Base-by-base conservation (phyloP, 768 basidiomycete genomes). In the Daedaleopsis nitida region DNA sequence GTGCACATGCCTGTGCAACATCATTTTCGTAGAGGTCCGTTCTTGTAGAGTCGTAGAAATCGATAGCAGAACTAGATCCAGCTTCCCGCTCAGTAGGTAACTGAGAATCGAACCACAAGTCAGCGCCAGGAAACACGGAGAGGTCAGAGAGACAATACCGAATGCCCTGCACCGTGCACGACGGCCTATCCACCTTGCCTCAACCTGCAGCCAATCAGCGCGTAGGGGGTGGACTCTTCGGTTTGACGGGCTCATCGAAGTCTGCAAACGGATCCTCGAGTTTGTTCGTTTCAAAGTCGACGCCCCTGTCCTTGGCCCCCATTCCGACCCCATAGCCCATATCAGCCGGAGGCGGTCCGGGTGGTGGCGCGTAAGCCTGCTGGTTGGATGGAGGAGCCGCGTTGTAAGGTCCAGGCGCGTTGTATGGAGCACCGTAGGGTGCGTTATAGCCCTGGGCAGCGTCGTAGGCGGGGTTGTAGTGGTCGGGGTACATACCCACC, bases 381-480 rank as follows among this genome's bases (percentile, higher is more conserved):
- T 58, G 59, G 65, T 51, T 27, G 11, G 17, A 12, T 3, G 39
- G 5, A n/a, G 13, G 23, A 19, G 69, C 42, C 49, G 70, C 52
- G 53, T 49, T 49, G 59, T 43, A 37, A 52, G 38, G 51, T 12
- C 13, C 39, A 17, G 69, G 55, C 24, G 53, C 60, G 47, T 65
- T 58, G 54, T 63, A 62, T 16, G 58, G 57, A 32, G 63, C 60
- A 43, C 27, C 27, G 27, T 74, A 74, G 3, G 76, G 69, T 7
- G 70, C 69, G 17, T 69, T 52, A 66, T 76, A 74, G 45, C 75
- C 75, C 64, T 72, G 71, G 11, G 62, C 27, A 3, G 27, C 58
- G 55, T 72, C 65, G 73, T 87, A 89, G 0, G 87, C 84, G 6
- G 83, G 82, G 65, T 80, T 83, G 72, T 89, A 89, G 69, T 84